These are phyloP conservation scores for Citrus sinensis DNA, from an alignment of 345 rosid species.

Conservation along the genomic window DVS_A1.0 CM039164.1:17070001-17070500, in stretches of 20 bases:
- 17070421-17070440: too few species aligned
- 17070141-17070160: slow-evolving; percentile 20
- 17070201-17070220: slow-evolving; percentile 32
- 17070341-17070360: background rate
- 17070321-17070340: too few species aligned
- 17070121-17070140: slow-evolving; percentile 27
- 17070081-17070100: slow-evolving; percentile 32
- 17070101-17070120: slow-evolving; percentile 26
- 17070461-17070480: slow-evolving; percentile 28
- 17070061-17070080: slow-evolving; percentile 33
- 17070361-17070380: background rate
- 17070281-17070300: slow-evolving; percentile 19
- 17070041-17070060: slow-evolving; percentile 41
- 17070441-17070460: background rate
- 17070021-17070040: slow-evolving; percentile 85
- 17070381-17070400: too few species aligned
- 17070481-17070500: slow-evolving; percentile 6
- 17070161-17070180: slow-evolving; percentile 12
- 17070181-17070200: slow-evolving; percentile 24
- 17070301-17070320: background rate
- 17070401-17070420: too few species aligned
- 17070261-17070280: slow-evolving; percentile 54
- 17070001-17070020: slow-evolving; percentile 74
- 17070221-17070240: slow-evolving; percentile 22
- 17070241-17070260: slow-evolving; percentile 42